Evolutionary conservation across 805 yeast genomes (phyloP), one percentile per base, ranked within the genome.

Genomic region (Kazachstania bromeliacearum): DNA sequence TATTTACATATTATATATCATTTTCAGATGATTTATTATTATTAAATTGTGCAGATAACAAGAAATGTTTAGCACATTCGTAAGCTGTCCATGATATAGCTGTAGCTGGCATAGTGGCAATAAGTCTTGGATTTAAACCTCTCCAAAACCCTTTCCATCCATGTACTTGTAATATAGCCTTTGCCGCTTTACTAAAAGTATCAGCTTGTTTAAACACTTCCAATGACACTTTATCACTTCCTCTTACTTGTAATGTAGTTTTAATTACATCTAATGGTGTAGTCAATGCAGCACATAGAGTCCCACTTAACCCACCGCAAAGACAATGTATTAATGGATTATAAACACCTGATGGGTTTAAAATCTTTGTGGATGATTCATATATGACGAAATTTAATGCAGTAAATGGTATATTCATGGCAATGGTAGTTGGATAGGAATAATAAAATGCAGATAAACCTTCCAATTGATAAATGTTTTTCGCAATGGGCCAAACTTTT

Each of bases 41-140:
- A n/a, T n/a, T n/a, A n/a, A n/a, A n/a, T n/a, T n/a, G n/a, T n/a
- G 15, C 24, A 12, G 37, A 34, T 15, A 38, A 27, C 10, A 65
- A 43, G 46, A 63, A 62, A 44, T 64, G 67, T 41, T 92, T 92
- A 31, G 96, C 97, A 92, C 89, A 85, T 60, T 92, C 98, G 60
- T 92, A 92, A 18, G 95, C 85, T 1, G 97, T 89, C 98, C 98
- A 92, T 45, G 95, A 79, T 42, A 92, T 88, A 14, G 97, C 97
- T 4, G 98, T 89, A 31, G 94, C 79, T n/a, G 98, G 98, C 59
- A 92, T 87, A 59, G 87, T 88, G 45, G 92, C 83, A 23, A 92
- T 77, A 38, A 92, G 77, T 60, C 98, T 76, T 31, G 98, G 97
- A 54, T 79, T 77, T 50, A 85, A 67, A 16, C 98, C 98, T 48